phyloP scores from a whole-genome alignment of 345 rosid genomes.

The Kernera saxatilis region DNA sequence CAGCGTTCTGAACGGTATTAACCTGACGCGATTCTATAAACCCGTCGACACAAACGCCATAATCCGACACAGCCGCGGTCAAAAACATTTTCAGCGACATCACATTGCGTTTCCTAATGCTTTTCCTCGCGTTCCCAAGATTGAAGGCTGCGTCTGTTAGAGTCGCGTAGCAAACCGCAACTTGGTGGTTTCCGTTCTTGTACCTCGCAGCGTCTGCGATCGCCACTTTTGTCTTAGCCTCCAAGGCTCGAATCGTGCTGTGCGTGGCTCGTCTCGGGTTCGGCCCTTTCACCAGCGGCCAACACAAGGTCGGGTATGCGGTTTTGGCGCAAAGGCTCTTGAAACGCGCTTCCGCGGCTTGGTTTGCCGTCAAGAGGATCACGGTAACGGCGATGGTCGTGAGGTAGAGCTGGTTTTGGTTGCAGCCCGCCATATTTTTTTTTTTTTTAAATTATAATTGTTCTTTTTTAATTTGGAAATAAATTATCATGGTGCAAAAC shows the following conservation, averaged over 20 bases:
- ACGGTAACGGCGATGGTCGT: neutral
- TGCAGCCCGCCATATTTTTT: conserved; percentile 13
- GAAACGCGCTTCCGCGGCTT: conserved; percentile 4
- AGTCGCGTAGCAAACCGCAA: conserved; percentile 4
- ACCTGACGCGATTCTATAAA: conserved; percentile 20
- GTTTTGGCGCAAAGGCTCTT: conserved; percentile 13
- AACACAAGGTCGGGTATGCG: conserved; percentile 20
- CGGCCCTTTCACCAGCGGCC: conserved; percentile 8
- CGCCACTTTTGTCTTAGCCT: conserved; percentile 7
- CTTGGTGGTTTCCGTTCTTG: neutral
- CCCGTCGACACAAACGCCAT: conserved; percentile 19
- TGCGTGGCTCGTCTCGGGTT: conserved; percentile 23
- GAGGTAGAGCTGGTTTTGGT: conserved; percentile 7
- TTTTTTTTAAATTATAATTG: neutral
- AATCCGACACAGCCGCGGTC: conserved; percentile 26
- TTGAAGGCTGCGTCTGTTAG: conserved; percentile 16
- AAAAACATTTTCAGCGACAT: neutral
- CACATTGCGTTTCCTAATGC: neutral
- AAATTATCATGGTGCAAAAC: neutral
- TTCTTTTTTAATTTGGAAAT: neutral
- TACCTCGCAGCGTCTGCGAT: neutral
- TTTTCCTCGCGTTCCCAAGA: conserved; percentile 9
- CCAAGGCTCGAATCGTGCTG: conserved; percentile 10
- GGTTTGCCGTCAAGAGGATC: neutral
- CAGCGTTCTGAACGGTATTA: conserved; percentile 20